Evolutionary conservation across 2,329 filamentous ascomycete species (phyloP).

Genomic region (Talaromyces atroroseus): DNA sequence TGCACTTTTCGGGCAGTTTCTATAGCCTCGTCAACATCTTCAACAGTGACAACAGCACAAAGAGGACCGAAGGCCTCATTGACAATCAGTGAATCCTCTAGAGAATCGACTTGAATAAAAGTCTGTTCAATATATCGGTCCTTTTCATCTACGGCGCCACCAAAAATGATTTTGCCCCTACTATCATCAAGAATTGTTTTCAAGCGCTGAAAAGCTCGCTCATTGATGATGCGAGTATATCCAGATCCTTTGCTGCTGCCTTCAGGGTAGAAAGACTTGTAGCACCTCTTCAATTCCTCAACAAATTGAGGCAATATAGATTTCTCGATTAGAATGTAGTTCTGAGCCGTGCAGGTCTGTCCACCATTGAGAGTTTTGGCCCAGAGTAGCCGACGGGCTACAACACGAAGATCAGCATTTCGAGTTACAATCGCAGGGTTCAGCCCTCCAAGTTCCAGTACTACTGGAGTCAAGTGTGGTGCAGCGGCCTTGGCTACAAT

Average conservation of each 20-base stretch:
- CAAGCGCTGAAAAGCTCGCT: constrained; percentile 70
- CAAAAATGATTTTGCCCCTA: constrained; percentile 77
- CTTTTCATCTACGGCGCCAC: constrained; percentile 73
- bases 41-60: constrained; percentile 72
- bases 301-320: constrained; percentile 67
- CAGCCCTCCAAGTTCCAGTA: constrained; percentile 81
- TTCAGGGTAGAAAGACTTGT: constrained; percentile 75
- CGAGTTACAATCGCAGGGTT: constrained; percentile 92
- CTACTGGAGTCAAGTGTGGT: constrained; percentile 77
- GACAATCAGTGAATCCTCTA: constrained; percentile 69
- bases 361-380: constrained; percentile 81
- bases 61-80: constrained; percentile 94
- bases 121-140: constrained; percentile 87
- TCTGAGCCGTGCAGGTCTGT: constrained; percentile 88
- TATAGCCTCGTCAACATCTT: constrained; percentile 80
- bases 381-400: constrained; percentile 81
- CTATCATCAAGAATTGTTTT: constrained; percentile 87
- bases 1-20: constrained; percentile 73
- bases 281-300: constrained; percentile 63
- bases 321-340: constrained; percentile 81
- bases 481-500: constrained; percentile 89
- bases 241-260: constrained; percentile 75
- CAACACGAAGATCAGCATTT: constrained; percentile 70
- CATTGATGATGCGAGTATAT: constrained; percentile 74
- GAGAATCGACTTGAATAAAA: constrained; percentile 72